These are phyloP conservation scores for Pilatotrama ljubarskyi DNA, from an alignment of 768 basidiomycete species.

Conservation along the genomic window DNA sequence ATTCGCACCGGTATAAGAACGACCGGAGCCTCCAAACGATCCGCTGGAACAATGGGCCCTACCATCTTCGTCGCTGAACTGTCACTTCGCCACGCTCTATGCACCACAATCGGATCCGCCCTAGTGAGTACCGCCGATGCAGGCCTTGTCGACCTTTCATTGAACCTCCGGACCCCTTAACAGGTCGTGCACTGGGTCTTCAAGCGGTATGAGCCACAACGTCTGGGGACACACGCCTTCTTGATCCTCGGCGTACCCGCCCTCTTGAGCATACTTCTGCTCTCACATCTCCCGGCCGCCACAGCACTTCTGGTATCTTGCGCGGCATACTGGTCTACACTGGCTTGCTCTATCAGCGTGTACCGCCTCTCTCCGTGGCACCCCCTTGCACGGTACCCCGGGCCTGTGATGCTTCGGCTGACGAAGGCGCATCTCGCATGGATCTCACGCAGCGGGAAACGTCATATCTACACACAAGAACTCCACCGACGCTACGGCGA, in stretches of 20 bases:
- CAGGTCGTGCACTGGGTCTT: slow-evolving; percentile 18
- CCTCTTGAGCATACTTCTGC: slow-evolving; percentile 10
- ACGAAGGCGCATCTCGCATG: slow-evolving; percentile 19
- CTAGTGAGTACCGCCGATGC: slow-evolving; percentile 6
- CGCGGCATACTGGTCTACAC: slow-evolving; percentile 13
- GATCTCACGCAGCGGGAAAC: slow-evolving; percentile 22
- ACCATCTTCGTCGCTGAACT: slow-evolving; percentile 5
- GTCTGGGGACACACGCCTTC: not conserved
- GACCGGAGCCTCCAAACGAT: slow-evolving; percentile 5
- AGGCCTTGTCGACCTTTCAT: not conserved
- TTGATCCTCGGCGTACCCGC: slow-evolving; percentile 18
- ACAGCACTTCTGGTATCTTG: slow-evolving; percentile 11
- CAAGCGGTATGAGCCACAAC: slow-evolving; percentile 20
- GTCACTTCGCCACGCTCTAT: not conserved
- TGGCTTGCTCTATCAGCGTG: slow-evolving; percentile 12
- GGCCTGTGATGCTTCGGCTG: slow-evolving; percentile 21
- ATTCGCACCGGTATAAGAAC: slow-evolving; percentile 14
- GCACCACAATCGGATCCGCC: slow-evolving; percentile 4
- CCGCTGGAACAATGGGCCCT: slow-evolving; percentile 12
- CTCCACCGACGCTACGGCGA: slow-evolving; percentile 27
- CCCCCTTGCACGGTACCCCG: slow-evolving; percentile 24
- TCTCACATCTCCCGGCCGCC: slow-evolving; percentile 3
- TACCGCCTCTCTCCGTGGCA: slow-evolving; percentile 28
- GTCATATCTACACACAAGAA: slow-evolving; percentile 22
- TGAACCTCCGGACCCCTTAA: not conserved